Evolutionary conservation across 2,329 filamentous ascomycete genomes (phyloP).

Genomic region (Hirsutella thompsonii): DNA sequence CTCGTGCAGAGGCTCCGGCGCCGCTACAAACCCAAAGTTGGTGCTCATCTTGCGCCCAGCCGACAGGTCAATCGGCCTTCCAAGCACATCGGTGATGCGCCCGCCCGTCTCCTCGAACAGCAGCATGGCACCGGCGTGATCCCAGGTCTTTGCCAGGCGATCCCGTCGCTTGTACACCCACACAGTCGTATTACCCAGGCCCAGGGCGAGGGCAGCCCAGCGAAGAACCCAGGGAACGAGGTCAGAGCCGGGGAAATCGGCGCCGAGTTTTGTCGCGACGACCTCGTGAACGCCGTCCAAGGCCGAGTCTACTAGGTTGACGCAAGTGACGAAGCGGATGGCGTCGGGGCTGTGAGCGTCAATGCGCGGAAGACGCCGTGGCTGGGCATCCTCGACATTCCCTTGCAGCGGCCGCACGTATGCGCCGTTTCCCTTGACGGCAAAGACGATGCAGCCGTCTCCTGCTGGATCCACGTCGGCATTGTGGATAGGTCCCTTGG

Average conservation of each 20-base stretch:
- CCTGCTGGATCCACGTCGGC: constrained; percentile 27
- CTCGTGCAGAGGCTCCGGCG: constrained; percentile 29
- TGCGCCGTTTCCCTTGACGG: constrained; percentile 33
- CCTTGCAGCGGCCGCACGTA: constrained; percentile 28
- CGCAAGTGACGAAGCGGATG: constrained; percentile 34
- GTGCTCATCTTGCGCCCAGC: constrained; percentile 32
- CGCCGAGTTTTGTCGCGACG: constrained; percentile 27
- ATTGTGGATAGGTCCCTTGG: constrained; percentile 26
- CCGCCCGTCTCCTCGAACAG: constrained; percentile 45
- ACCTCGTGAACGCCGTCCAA: constrained; percentile 32
- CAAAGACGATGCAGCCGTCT: constrained; percentile 36
- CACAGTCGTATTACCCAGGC: constrained; percentile 38
- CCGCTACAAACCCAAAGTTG: constrained; percentile 45
- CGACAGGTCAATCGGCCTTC: constrained; percentile 34
- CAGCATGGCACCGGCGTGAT: constrained; percentile 47
- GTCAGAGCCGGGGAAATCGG: constrained; percentile 33
- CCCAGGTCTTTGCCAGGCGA: constrained; percentile 42
- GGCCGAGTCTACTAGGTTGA: constrained; percentile 31
- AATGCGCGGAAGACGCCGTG: constrained; percentile 20
- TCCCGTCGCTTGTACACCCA: constrained; percentile 40
- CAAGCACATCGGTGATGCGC: constrained; percentile 39
- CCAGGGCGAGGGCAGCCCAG: constrained; percentile 39
- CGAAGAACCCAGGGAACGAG: constrained; percentile 45
- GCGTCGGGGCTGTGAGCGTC: constrained; percentile 5
- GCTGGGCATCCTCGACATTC: constrained; percentile 7